Evolutionary conservation across 2,329 filamentous ascomycete species (phyloP), one percentile per base, ranked within the genome.

Genomic region (Colletotrichum simmondsii): DNA sequence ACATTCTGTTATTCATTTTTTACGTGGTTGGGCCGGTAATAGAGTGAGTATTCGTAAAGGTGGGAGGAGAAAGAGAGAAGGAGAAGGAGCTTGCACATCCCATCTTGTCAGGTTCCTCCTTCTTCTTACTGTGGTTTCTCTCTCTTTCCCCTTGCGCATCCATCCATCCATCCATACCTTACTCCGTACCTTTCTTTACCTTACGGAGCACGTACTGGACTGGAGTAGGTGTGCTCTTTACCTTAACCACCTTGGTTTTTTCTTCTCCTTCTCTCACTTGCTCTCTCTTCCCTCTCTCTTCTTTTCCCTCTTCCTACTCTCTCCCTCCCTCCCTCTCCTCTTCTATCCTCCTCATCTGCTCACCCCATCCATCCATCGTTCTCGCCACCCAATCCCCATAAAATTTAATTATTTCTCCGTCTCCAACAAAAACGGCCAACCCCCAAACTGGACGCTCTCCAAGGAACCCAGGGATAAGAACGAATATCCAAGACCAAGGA

Each of bases 371-470:
- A 71, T 35, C 65, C 62, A 28, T 64, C 70, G 61, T 65, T 66
- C 68, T 68, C 70, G 74, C 56, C 68, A 63, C 37, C 54, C 56
- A 64, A 19, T 56, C 54, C 54, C 57, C 19, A 59, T 68, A 54
- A 59, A 24, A 35, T 32, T 28, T 32, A 42, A 32, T 42, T 37
- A 63, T 63, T n/a, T n/a, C 53, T 57, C 24, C 60, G 54, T 63
- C 35, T 63, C 57, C 57, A 54, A 53, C 62, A 67, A 59, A 59
- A 54, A 68, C 52, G 37, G 26, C 49, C 19, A 46, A 56, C 32
- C 19, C 19, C 42, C 42, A 42, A 42, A 42, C 37, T 42, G 14
- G 37, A 42, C 37, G 14, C 14, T 42, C 37, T 42, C 37, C 37
- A 42, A 42, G 37, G 37, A 42, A 42, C 37, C 37, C 37, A 49